Percentiles rank a stretch among this genome's conserved stretches.
Conservation (phyloP, 2,329 filamentous ascomycete species). For the Fusarium dimerum region DNA sequence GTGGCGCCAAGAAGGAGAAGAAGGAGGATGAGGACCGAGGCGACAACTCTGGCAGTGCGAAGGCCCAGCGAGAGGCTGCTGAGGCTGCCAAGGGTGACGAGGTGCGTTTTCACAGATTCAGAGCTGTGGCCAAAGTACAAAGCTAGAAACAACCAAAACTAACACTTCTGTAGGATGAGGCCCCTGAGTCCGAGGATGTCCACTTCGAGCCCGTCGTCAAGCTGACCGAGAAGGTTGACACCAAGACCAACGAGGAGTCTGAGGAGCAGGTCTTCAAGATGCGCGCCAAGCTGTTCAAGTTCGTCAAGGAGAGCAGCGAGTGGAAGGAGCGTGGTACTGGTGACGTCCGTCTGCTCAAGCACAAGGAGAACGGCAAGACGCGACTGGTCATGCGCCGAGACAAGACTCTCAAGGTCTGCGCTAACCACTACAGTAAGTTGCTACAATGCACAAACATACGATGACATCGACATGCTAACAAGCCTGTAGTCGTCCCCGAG, state of each 20-base stretch:
- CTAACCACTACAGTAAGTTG: constrained; percentile 80
- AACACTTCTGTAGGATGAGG: constrained; percentile 53
- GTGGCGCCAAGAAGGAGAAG: constrained; percentile 95
- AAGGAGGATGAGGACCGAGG: constrained; percentile 80
- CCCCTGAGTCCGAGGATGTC: constrained; percentile 87
- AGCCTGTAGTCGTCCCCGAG: constrained; percentile 70
- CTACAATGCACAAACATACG: no score
- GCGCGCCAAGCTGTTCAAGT: constrained; percentile 99
- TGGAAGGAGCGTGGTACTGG: constrained; percentile 99
- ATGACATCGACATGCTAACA: no score
- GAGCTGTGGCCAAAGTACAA: background rate
- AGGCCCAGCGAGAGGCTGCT: constrained; percentile 69
- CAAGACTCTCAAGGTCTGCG: constrained; percentile 99
- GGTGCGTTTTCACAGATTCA: constrained; percentile 39
- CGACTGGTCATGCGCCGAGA: constrained; percentile 97
- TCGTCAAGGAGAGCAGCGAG: constrained; percentile 86
- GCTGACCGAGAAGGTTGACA: constrained; percentile 94
- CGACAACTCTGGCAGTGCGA: constrained; percentile 86
- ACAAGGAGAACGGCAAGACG: constrained; percentile 98
- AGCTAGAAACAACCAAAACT: constrained; percentile 6
- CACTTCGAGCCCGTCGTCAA: constrained; percentile 97
- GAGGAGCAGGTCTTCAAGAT: constrained; percentile 99
- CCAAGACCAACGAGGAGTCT: constrained; percentile 96
- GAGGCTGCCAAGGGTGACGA: constrained; percentile 59
- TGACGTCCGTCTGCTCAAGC: constrained; percentile 94